Evolutionary conservation across 345 rosid species (phyloP), one percentile per base, ranked within the genome.

Genomic region (Populus euphratica): DNA sequence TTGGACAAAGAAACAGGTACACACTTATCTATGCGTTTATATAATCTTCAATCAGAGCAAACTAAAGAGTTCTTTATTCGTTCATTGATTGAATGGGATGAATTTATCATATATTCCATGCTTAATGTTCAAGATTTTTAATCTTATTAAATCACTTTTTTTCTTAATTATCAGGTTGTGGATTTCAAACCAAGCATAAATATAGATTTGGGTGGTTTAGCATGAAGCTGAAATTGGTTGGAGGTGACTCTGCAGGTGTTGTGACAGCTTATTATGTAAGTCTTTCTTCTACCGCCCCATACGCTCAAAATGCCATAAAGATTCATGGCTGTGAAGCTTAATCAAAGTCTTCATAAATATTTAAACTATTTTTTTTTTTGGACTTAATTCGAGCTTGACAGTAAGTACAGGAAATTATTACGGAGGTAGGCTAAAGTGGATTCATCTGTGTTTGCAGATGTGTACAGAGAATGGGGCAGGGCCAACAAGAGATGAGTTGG

Each of bases 121-220:
- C 72, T 66, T 20, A 29, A 65, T 35, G 29, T 61, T 72, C 67
- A 38, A 38, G 62, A 52, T 69, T 76, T 21, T 18, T 20, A 43
- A 14, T 27, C 25, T 35, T 67, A 8, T 10, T 9, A 9, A 35
- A 33, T 29, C 3, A 5, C 4, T 5, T 67, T 36, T n/a, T 43
- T 17, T 27, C 23, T 13, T 63, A 69, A 63, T 72, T 69, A 93
- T 33, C 36, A 0, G 99, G 99, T 8, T 95, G 99, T 80, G 99
- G 99, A 49, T 95, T 95, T 83, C 94, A 92, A 81, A 95, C 98
- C 17, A 95, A 93, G 79, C 92, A 93, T 84, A 91, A 80, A 74
- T 93, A 95, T 86, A 85, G 99, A 86, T 93, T 92, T 71, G 98
- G 99, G 6, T 95, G 97, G 99, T 95, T 95, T 70, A 92, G 98